Evolutionary conservation across 2,329 filamentous ascomycete genomes (phyloP), one percentile per base, ranked within the genome.

Genomic region (Elsinoe perseae): DNA sequence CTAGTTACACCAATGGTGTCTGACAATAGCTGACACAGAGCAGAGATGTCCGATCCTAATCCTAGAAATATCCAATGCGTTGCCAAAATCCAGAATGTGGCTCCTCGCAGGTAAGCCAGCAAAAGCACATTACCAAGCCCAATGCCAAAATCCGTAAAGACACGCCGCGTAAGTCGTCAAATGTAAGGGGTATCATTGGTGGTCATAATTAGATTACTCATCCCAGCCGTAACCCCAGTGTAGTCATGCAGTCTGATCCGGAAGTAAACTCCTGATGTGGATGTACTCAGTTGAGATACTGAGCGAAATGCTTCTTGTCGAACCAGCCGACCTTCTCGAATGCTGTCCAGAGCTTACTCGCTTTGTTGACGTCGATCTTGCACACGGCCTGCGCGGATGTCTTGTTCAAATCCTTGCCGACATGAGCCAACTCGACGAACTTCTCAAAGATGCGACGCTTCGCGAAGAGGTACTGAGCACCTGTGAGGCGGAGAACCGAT

Each of bases 351-450:
- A 97, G 77, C 70, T 92, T 92, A 62, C 89, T 95, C 2, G 91
- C 89, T 76, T 96, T 97, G 77, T 96, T 96, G 69, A 97, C 92
- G 65, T 97, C 92, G 61, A 96, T 95, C 76, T 95, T 95, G 79
- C 89, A 95, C n/a, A 89, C 89, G 69, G 95, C 88, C 70, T 97
- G 92, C 4, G 90, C 89, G 68, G 95, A 89, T 1, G 92, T 97
- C 80, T 95, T 95, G 69, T 89, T 85, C 70, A 95, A 96, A 65
- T 91, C 87, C 71, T 95, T 93, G 67, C 80, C 80, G 32, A 82
- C 83, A 56, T 75, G 72, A 34, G 83, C 73, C 1, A 84, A 80
- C 58, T 86, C 81, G 30, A 92, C 80, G 38, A 88, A 83, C 50
- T 83, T 83, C 56, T 85, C 77, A 69, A 97, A 97, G 66, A 97